Evolutionary conservation across 306 rosid genomes (phyloP), one percentile per base, ranked within the genome.

Genomic region (Casuarina glauca): DNA sequence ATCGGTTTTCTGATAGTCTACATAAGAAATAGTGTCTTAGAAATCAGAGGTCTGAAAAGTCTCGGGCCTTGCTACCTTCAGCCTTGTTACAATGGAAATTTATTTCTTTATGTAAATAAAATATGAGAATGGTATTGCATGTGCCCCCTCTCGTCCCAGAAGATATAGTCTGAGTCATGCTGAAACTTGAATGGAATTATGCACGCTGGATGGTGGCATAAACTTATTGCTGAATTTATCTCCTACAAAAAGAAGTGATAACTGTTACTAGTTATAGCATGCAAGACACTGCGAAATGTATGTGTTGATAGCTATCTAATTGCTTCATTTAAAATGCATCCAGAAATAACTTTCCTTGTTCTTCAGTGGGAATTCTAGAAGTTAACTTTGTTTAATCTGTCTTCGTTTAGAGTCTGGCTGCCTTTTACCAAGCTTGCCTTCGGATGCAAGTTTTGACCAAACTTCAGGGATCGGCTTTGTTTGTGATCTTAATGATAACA

Each of bases 401-500:
- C 58, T 57, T 81, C 76, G 52, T 44, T 73, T 80, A 91, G 94
- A 78, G 62, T 83, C 82, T 70, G 94, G 94, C 72, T 88, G 94
- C 80, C 91, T 89, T 74, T 75, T 89, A 77, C 87, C 92, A 38
- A 89, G 97, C 87, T 70, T 86, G 84, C 94, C 92, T 80, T 78
- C 85, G 7, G 89, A 91, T 79, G 92, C 91, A 58, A 82, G 62
- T 9, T 85, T 70, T 19, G 89, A 91, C 64, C 73, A 61, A 77
- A 77, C 87, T 76, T 81, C 91, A 1, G 92, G 89, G 69, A 74
- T 91, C 74, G 80, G 92, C 75, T 89, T 91, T 83, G 76, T 89
- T 70, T 91, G 97, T 10, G 94, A 91, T 78, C 89, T 89, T 70
- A 91, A 91, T 69, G 93, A 91, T 87, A 88, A 88, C 77, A 75